Evolutionary conservation across 1,284 basidiomycete species (phyloP).

Genomic region (Cryptococcus maquisensis): DNA sequence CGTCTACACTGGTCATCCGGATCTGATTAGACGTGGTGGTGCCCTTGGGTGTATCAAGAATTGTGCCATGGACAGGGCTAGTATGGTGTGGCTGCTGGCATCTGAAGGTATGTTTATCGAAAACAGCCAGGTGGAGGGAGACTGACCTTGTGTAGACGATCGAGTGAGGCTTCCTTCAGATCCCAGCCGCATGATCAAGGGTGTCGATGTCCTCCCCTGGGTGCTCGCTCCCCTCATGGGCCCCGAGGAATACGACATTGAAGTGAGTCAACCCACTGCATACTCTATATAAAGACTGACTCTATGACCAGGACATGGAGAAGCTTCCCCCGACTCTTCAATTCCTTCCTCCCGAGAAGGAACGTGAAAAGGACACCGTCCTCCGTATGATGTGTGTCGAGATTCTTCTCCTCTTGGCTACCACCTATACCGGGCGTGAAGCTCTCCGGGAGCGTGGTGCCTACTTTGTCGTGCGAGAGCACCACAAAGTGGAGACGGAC

Average conservation of each 20-base stretch:
- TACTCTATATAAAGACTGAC: background rate
- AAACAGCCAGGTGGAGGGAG: background rate
- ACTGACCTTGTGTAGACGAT: conserved; percentile 26
- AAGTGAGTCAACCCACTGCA: conserved; percentile 53
- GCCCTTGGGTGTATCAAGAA: conserved; percentile 76
- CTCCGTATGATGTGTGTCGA: conserved; percentile 84
- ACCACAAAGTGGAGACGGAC: conserved; percentile 74
- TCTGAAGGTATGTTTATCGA: conserved; percentile 29
- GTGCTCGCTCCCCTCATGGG: conserved; percentile 88
- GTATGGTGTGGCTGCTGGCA: conserved; percentile 44
- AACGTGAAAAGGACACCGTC: conserved; percentile 71
- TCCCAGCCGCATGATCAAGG: conserved; percentile 56
- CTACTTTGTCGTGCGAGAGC: conserved; percentile 77
- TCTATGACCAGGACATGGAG: conserved; percentile 69
- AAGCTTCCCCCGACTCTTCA: conserved; percentile 78
- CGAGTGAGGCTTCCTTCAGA: conserved; percentile 45
- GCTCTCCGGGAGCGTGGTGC: conserved; percentile 73
- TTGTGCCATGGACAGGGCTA: conserved; percentile 44
- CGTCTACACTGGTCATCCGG: conserved; percentile 80
- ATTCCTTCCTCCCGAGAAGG: conserved; percentile 79
- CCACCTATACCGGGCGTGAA: conserved; percentile 81
- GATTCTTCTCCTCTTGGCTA: conserved; percentile 80
- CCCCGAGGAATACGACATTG: conserved; percentile 87
- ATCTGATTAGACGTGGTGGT: conserved; percentile 78
- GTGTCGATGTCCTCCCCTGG: conserved; percentile 75